Conservation (phyloP, 371 early-diverging fungal genomes). For the Actinomortierella ambigua region DNA sequence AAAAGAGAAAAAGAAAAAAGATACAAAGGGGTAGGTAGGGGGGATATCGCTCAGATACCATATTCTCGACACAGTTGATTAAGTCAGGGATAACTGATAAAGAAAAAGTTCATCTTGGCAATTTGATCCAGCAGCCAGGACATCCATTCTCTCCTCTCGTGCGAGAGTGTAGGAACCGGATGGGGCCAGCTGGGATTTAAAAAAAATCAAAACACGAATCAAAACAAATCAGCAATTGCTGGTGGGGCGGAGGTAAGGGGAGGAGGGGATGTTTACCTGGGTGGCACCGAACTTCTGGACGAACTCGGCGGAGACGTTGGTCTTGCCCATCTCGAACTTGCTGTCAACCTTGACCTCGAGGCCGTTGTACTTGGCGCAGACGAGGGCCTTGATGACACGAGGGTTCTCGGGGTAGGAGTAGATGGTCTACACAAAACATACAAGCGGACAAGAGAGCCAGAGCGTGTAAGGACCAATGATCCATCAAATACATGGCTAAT, state of each 20-base stretch:
- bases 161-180: too few relatives aligned
- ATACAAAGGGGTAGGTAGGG: too few relatives aligned
- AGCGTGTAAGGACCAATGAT: conserved; percentile 3
- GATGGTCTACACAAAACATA: conserved; percentile 43
- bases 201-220: conserved; percentile 1
- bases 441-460: too few relatives aligned
- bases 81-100: conserved; percentile 67
- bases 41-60: conserved; percentile 27
- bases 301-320: conserved; percentile 81
- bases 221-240: not conserved
- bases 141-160: conserved; percentile 25
- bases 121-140: not conserved
- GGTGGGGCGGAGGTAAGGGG: too few relatives aligned
- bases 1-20: too few relatives aligned
- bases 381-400: conserved; percentile 65
- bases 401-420: conserved; percentile 60
- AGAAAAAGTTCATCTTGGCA: conserved; percentile 31
- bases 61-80: conserved; percentile 51
- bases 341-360: conserved; percentile 69
- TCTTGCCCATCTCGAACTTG: conserved; percentile 68
- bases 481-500: too few relatives aligned
- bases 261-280: conserved; percentile 47
- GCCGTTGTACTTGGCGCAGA: conserved; percentile 82
- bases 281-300: conserved; percentile 71
- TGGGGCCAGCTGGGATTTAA: too few relatives aligned